Base-by-base conservation (phyloP, 768 basidiomycete species). In the Phylloporus rhodoxanthus region DNA sequence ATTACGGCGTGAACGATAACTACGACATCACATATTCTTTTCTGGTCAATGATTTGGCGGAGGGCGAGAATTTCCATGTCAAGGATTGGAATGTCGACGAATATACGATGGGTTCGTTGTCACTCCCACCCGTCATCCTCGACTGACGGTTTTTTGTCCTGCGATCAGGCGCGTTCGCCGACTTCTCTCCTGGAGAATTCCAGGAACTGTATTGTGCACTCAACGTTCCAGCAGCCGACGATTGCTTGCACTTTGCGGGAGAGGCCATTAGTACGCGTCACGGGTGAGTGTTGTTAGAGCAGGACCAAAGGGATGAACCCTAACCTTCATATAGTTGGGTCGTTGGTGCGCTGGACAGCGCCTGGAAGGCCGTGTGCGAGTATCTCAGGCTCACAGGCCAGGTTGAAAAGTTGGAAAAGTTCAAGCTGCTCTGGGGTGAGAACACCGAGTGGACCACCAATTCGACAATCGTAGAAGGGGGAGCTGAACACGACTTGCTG, bases 141-240 rank as follows among this genome's bases (percentile, higher is more conserved):
- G 1, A 23, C 20, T 41, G 13, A 50, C 17, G 11, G 0, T 1
- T 4, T 19, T 21, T 45, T n/a, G 10, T 44, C 28, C 15, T 28
- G 13, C 40, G 15, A 20, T 14, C 41, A 72, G 74, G 74, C 38
- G 70, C 70, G 4, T 73, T 63, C 48, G 75, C 72, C 0, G 58
- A 57, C 53, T 76, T 75, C 39, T 67, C 65, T 0, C 73, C 75
- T 7, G 72, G 72, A 7, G 51, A 71, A 19, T 75, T 72, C 45
- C 50, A 54, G 9, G 51, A 63, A 6, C 32, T 71, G 32, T 74
- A 70, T 50, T 44, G 52, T 3, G 51, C 59, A 6, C 58, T 74
- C 19, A 70, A 51, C 15, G 5, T 23, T 9, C 68, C 72, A 8
- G 68, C 70, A 1, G 64, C 61, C 21, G 25, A 17, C 2, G 51